Evolutionary conservation across 2,329 filamentous ascomycete genomes (phyloP).

Genomic region (Neocatenulostroma microsporum): DNA sequence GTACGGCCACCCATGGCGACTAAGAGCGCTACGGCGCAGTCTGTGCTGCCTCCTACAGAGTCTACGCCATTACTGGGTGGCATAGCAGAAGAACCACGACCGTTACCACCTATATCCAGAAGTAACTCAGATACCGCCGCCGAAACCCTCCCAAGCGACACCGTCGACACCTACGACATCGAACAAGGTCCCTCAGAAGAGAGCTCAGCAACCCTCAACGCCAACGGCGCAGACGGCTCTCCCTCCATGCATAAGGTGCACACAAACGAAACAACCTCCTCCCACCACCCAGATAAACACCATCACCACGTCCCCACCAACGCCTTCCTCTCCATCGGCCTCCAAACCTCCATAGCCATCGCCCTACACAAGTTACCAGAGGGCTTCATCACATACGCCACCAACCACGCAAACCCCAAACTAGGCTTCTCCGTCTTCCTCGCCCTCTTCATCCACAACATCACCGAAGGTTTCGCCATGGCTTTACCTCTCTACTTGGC

Average conservation of each 20-base stretch:
- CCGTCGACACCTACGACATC: too few relatives aligned
- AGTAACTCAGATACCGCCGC: too few relatives aligned
- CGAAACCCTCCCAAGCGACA: too few relatives aligned
- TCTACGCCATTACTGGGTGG: constrained; percentile 23
- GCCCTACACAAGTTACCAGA: constrained; percentile 93
- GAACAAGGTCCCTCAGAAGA: too few relatives aligned
- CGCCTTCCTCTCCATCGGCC: constrained; percentile 86
- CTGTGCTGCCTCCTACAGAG: constrained; percentile 16
- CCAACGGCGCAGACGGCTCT: background rate
- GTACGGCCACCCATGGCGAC: constrained; percentile 16
- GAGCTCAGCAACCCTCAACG: too few relatives aligned
- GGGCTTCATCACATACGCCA: constrained; percentile 83
- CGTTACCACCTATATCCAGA: too few relatives aligned
- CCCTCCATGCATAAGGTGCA: constrained; percentile 11
- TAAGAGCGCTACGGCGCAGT: constrained; percentile 16
- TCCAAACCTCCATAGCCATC: constrained; percentile 92
- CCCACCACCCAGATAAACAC: constrained; percentile 44
- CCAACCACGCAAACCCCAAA: constrained; percentile 86
- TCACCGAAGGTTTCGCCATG: constrained; percentile 93
- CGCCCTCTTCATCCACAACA: constrained; percentile 95
- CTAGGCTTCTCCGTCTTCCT: constrained; percentile 90
- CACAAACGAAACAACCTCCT: constrained; percentile 13
- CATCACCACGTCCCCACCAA: constrained; percentile 95
- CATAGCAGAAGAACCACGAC: constrained; percentile 15
- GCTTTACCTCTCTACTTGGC: constrained; percentile 89